Percentiles rank a stretch among this genome's conserved stretches.
Conservation (phyloP, 192 early-diverging fungal genomes). For the Backusella australiensis region DNA sequence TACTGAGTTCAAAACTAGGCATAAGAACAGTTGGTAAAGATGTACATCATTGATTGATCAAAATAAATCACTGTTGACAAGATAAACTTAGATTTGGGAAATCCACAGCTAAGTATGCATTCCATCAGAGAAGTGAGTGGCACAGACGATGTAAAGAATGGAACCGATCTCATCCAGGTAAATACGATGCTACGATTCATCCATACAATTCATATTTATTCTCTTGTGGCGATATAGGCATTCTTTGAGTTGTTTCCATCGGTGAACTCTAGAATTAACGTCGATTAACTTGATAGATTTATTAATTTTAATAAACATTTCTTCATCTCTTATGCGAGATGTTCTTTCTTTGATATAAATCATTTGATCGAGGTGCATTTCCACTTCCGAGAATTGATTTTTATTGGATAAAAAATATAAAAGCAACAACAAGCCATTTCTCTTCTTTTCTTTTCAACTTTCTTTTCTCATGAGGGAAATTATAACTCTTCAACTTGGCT, state of each 20-base stretch:
- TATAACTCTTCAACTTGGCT: slow-evolving; percentile 91
- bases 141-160: slow-evolving; percentile 81
- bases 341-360: too few relatives aligned
- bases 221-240: background rate
- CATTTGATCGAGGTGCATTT: too few relatives aligned
- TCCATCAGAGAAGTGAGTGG: slow-evolving; percentile 93
- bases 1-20: slow-evolving; percentile 92
- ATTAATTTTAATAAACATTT: too few relatives aligned
- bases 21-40: slow-evolving; percentile 82
- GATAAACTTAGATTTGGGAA: slow-evolving; percentile 76
- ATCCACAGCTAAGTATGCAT: slow-evolving; percentile 97
- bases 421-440: too few relatives aligned
- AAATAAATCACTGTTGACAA: too few relatives aligned
- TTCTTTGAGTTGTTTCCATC: slow-evolving; percentile 19
- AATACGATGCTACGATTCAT: background rate
- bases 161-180: slow-evolving; percentile 86
- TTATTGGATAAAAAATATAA: background rate
- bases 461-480: slow-evolving; percentile 71
- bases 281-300: slow-evolving; percentile 5
- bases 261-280: slow-evolving; percentile 8
- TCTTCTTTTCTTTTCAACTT: background rate
- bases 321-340: too few relatives aligned
- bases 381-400: too few relatives aligned
- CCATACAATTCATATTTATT: too few relatives aligned
- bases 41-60: background rate